phyloP scores from a whole-genome alignment of 2,329 filamentous ascomycete genomes.

The Epichloe aotearoae region DNA sequence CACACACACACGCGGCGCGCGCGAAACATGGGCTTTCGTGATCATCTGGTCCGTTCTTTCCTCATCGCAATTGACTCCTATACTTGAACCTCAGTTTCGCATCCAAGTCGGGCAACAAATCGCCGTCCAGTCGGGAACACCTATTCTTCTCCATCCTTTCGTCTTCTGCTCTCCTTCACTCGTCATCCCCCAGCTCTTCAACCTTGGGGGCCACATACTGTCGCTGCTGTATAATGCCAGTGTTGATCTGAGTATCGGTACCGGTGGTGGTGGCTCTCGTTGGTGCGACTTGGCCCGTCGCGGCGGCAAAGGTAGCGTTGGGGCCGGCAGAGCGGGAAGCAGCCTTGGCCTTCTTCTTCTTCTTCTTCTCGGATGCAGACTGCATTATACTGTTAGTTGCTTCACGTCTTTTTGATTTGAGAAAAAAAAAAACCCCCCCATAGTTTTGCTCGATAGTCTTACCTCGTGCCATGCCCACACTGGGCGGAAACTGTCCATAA shows the following conservation, averaged over 20 bases:
- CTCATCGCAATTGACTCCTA: neutral
- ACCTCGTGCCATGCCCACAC: conserved; percentile 98
- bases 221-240: conserved; percentile 27
- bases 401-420: neutral
- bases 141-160: neutral
- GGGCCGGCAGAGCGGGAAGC: conserved; percentile 20
- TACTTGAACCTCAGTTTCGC: no score
- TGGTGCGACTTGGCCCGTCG: conserved; percentile 39
- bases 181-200: conserved; percentile 37
- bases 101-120: neutral
- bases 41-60: neutral
- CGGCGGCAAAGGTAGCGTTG: conserved; percentile 34
- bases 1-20: neutral
- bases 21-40: neutral
- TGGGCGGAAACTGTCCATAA: conserved; percentile 93
- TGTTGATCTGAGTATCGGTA: conserved; percentile 40
- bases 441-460: conserved; percentile 18
- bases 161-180: conserved; percentile 18
- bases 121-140: neutral
- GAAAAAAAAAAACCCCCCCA: no score
- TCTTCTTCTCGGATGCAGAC: conserved; percentile 22
- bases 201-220: conserved; percentile 39
- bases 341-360: conserved; percentile 40
- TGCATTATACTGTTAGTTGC: neutral
- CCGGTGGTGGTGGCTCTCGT: conserved; percentile 43